These are phyloP conservation scores for Russula sp. DNA, from an alignment of 768 basidiomycete species.

Conservation along the genomic window DNA sequence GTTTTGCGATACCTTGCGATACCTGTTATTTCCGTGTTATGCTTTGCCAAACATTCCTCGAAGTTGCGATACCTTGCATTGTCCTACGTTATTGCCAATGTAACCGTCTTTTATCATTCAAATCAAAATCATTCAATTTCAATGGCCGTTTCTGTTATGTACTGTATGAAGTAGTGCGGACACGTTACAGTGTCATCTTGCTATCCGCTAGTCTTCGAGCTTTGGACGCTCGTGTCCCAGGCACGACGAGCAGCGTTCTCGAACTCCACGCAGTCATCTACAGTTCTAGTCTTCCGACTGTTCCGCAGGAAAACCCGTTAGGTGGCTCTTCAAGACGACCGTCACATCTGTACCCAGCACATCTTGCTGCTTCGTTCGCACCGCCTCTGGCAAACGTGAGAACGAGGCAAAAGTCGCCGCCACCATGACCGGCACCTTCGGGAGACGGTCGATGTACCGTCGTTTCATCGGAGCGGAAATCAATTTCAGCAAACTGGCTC, in stretches of 20 bases:
- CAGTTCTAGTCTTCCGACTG: conserved; percentile 59
- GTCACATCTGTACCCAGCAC: conserved; percentile 56
- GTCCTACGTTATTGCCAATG: conserved; percentile 11
- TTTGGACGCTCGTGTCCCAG: conserved; percentile 12
- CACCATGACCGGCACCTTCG: conserved; percentile 74
- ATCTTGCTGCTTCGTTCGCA: conserved; percentile 54
- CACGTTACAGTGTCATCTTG: not conserved
- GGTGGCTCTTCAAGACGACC: conserved; percentile 68
- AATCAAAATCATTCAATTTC: not conserved
- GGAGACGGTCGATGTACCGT: conserved; percentile 41
- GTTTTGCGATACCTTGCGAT: conserved; percentile 22
- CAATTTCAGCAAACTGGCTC: conserved; percentile 62
- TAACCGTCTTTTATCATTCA: conserved; percentile 1
- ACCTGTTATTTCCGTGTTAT: conserved; percentile 9
- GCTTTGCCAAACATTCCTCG: conserved; percentile 7
- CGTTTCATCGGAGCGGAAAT: conserved; percentile 54
- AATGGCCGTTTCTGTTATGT: not conserved
- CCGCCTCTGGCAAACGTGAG: conserved; percentile 69
- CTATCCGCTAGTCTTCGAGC: not conserved
- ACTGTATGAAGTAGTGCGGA: not conserved
- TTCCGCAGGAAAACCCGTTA: conserved; percentile 87
- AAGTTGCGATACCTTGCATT: conserved; percentile 15
- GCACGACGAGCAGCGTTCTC: conserved; percentile 43
- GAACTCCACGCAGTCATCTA: conserved; percentile 64
- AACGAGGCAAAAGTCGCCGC: conserved; percentile 73